Evolutionary conservation across 2,329 filamentous ascomycete species (phyloP).

Genomic region (Pyricularia sp.): DNA sequence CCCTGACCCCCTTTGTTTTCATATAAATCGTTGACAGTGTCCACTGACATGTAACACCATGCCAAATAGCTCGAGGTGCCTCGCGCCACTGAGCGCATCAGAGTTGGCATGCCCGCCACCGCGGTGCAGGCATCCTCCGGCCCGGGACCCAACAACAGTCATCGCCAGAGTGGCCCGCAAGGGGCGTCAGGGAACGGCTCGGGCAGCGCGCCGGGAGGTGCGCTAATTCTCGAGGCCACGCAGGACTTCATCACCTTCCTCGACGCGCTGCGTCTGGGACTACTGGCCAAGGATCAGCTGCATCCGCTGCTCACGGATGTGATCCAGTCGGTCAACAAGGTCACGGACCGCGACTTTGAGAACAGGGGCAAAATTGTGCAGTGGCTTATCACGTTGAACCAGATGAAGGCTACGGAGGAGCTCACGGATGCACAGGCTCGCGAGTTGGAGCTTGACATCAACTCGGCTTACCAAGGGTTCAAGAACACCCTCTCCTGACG

Average conservation of each 20-base stretch:
- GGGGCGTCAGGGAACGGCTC: constrained; percentile 33
- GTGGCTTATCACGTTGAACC: constrained; percentile 93
- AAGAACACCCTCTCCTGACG: constrained; percentile 57
- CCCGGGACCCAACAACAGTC: constrained; percentile 27
- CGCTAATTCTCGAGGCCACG: constrained; percentile 76
- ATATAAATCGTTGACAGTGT: neutral
- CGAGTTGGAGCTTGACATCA: constrained; percentile 85
- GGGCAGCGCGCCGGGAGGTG: constrained; percentile 37
- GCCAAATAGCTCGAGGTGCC: constrained; percentile 77
- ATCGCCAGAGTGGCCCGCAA: constrained; percentile 45
- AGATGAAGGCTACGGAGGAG: constrained; percentile 94
- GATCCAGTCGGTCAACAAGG: constrained; percentile 93
- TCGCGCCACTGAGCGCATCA: constrained; percentile 80
- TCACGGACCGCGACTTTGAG: constrained; percentile 90
- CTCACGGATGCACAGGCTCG: constrained; percentile 75
- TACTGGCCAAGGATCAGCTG: constrained; percentile 90
- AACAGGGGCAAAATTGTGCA: constrained; percentile 94
- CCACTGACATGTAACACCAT: neutral
- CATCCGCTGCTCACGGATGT: constrained; percentile 90
- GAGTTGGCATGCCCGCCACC: constrained; percentile 85
- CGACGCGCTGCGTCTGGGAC: constrained; percentile 82
- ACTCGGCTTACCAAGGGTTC: constrained; percentile 88
- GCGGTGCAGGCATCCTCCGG: constrained; percentile 43
- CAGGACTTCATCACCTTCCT: constrained; percentile 98
- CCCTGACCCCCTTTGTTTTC: neutral